Base-by-base conservation (phyloP, 768 basidiomycete genomes). In the Filobasidium floriforme region DNA sequence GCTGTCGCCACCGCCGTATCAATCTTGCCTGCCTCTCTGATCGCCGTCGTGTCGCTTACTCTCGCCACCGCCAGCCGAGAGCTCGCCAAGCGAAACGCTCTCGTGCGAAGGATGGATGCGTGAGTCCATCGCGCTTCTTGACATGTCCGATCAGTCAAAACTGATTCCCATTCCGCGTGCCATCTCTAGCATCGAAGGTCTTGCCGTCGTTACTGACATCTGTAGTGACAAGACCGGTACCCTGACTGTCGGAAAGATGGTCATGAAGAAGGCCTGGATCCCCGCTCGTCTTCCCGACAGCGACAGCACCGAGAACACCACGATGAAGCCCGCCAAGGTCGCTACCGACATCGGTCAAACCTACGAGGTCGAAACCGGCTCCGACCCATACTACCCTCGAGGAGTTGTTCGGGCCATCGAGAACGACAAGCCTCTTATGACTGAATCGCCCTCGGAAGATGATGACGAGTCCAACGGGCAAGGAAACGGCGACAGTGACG, bases 151-250 rank as follows among this genome's bases (percentile, higher is more conserved):
- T 9, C 41, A n/a, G 14, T 52, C 1, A 7, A n/a, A 55, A 55
- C 15, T 37, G 9, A 37, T 37, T 9, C 32, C 32, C 28, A 26
- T 19, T 19, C 40, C 14, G 14, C 18, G n/a, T 14, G 7, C 40
- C 28, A 24, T 24, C 24, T 5, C 51, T 40, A 65, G 64, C 41
- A 66, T 87, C 68, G 85, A 87, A 72, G 85, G 83, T 60, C 73
- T 87, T 46, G 84, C 85, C 12, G 84, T 82, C 10, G 85, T 87
- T 29, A 79, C 77, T 62, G 72, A 82, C 59, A 73, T 82, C 61
- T 87, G 86, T 73, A 85, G 84, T 26, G 86, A 87, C 75, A 87
- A 87, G 75, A 87, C 86, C 0, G 86, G 86, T 28, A 87, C 86
- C 18, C 72, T 81, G 46, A 81, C 80, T 15, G 71, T 79, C 46